These are phyloP conservation scores for Xylaria sp. DNA, from an alignment of 2,329 filamentous ascomycete species.

Conservation along the genomic window DNA sequence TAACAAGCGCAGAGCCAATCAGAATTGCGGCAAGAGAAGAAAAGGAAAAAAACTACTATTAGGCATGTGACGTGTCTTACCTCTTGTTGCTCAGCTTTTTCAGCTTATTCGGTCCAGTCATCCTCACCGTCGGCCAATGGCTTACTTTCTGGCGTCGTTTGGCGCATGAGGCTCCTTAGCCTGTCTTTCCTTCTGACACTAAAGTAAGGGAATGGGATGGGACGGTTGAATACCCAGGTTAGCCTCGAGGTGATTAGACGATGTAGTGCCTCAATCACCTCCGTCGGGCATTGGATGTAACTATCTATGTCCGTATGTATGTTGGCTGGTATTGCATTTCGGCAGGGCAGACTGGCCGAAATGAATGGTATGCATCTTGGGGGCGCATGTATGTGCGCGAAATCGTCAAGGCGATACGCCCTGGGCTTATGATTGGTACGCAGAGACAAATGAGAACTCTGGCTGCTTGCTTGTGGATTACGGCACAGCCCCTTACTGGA, in stretches of 20 bases:
- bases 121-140: not conserved
- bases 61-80: not conserved
- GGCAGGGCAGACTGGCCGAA: not conserved
- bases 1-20: not conserved
- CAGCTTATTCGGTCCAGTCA: slow-evolving; percentile 10
- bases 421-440: slow-evolving; percentile 3
- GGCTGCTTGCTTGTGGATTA: not conserved
- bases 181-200: not conserved
- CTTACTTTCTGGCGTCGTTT: not conserved
- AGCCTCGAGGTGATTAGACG: not conserved
- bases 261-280: not conserved
- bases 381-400: not conserved
- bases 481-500: not conserved
- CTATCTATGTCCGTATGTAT: not conserved
- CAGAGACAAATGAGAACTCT: not conserved
- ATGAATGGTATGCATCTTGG: not conserved
- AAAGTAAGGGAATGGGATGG: not conserved
- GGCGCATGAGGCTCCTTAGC: not conserved
- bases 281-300: slow-evolving; percentile 2
- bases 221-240: not conserved
- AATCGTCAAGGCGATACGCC: not conserved
- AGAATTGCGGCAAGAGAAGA: no score
- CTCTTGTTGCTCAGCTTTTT: slow-evolving; percentile 3
- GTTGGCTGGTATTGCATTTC: not conserved
- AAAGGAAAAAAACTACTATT: not conserved